These are phyloP conservation scores for Chrysochromulina tobinii DNA, from an alignment of 78 protist genomes.

Conservation along the genomic window DNA sequence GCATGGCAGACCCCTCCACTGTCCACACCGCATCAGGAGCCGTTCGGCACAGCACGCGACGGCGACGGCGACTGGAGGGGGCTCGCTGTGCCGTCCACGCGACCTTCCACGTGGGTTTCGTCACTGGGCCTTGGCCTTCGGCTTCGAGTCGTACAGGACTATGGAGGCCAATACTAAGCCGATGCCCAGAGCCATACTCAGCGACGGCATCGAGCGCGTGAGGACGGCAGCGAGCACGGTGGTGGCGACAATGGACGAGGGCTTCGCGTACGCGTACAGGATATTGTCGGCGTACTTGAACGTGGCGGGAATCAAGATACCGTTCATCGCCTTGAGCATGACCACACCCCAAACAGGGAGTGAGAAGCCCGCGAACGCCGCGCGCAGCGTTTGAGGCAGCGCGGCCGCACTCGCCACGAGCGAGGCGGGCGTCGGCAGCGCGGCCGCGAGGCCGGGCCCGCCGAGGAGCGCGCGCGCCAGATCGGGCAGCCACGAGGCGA, in stretches of 20 bases:
- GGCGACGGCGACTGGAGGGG: too few relatives aligned
- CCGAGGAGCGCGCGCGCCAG: background rate
- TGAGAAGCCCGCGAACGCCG: background rate
- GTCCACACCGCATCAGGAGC: too few relatives aligned
- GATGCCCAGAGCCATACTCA: background rate
- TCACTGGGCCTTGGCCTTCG: background rate
- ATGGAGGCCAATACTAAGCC: background rate
- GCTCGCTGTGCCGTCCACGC: too few relatives aligned
- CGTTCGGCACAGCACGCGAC: too few relatives aligned
- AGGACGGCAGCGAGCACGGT: background rate
- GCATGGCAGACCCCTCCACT: too few relatives aligned
- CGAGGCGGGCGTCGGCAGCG: background rate
- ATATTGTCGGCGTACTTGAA: slow-evolving; percentile 28
- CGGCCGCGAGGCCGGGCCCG: background rate
- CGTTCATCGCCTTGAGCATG: background rate
- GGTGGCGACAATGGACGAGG: slow-evolving; percentile 16
- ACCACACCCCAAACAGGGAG: background rate
- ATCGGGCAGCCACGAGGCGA: background rate
- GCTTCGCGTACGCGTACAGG: slow-evolving; percentile 8
- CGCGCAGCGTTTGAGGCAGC: background rate
- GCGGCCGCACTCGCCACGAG: background rate
- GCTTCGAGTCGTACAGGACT: background rate
- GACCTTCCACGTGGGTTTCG: too few relatives aligned
- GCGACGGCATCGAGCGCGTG: background rate
- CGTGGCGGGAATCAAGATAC: slow-evolving; percentile 22